phyloP scores from a whole-genome alignment of 2,329 filamentous ascomycete genomes.

The Pseudocercospora ulei region DNA sequence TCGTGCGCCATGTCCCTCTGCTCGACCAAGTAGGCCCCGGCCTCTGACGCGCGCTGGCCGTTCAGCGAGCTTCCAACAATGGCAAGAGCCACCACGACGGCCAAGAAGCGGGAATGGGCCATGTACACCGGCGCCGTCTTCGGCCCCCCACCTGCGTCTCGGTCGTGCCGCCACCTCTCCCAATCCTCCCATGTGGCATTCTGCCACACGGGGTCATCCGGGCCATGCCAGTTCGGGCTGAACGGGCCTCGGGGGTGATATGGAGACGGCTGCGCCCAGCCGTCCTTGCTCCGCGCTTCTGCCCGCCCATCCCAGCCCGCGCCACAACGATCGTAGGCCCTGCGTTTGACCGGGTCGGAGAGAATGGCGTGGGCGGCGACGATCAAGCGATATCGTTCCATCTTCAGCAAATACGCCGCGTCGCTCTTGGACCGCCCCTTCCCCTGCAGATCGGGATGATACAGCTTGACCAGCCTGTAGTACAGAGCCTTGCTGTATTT shows the following conservation, averaged over 20 bases:
- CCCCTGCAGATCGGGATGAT: conserved; percentile 64
- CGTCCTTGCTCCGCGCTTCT: conserved; percentile 24
- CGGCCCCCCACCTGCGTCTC: conserved; percentile 32
- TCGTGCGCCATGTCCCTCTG: conserved; percentile 58
- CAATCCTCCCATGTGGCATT: conserved; percentile 99
- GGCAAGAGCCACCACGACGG: conserved; percentile 60
- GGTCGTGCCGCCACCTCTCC: conserved; percentile 62
- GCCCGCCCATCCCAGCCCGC: conserved; percentile 61
- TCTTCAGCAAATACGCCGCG: conserved; percentile 52
- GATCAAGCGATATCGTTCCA: conserved; percentile 85
- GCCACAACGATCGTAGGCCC: conserved; percentile 72
- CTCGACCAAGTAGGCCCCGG: conserved; percentile 54
- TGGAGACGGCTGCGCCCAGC: conserved; percentile 17
- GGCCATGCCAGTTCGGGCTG: conserved; percentile 31
- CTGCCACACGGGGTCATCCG: conserved; percentile 45
- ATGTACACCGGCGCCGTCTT: conserved; percentile 53
- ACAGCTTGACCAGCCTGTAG: conserved; percentile 87
- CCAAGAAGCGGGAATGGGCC: conserved; percentile 68
- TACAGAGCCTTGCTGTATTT: conserved; percentile 75
- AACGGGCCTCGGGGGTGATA: conserved; percentile 30
- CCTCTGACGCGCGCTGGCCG: conserved; percentile 56
- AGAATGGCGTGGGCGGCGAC: conserved; percentile 82
- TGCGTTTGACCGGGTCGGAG: conserved; percentile 66
- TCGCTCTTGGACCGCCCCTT: conserved; percentile 36
- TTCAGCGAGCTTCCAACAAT: conserved; percentile 63